Evolutionary conservation across 768 basidiomycete genomes (phyloP).

Genomic region (Pholiota microspora): DNA sequence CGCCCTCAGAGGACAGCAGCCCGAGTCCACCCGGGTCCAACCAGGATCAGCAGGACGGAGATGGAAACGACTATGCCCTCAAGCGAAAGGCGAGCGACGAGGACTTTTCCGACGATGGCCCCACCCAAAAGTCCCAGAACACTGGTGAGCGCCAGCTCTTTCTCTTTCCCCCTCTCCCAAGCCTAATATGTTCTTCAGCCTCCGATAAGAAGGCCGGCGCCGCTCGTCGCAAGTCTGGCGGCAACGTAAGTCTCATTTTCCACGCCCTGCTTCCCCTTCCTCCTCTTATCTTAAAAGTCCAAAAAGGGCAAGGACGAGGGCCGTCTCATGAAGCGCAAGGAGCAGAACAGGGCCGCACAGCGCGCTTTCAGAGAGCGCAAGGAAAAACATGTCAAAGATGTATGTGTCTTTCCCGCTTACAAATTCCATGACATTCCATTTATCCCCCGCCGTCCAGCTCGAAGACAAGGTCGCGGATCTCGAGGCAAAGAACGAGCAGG

Average conservation of each 20-base stretch:
- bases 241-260: slow-evolving; percentile 6
- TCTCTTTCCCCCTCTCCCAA: not conserved
- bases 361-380: slow-evolving; percentile 96
- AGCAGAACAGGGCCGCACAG: slow-evolving; percentile 96
- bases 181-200: not conserved
- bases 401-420: slow-evolving; percentile 47
- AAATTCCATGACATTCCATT: slow-evolving; percentile 6
- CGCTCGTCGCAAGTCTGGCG: slow-evolving; percentile 33
- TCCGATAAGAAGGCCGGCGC: slow-evolving; percentile 24
- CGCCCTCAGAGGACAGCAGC: slow-evolving; percentile 74
- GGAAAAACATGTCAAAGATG: slow-evolving; percentile 96
- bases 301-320: slow-evolving; percentile 60
- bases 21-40: slow-evolving; percentile 68
- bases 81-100: slow-evolving; percentile 80
- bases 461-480: slow-evolving; percentile 90
- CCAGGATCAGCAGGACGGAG: slow-evolving; percentile 32
- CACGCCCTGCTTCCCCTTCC: slow-evolving; percentile 1
- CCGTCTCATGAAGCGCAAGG: slow-evolving; percentile 84
- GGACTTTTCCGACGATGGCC: slow-evolving; percentile 55
- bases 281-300: not conserved
- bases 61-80: slow-evolving; percentile 46
- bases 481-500: slow-evolving; percentile 75
- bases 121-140: slow-evolving; percentile 65
- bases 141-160: slow-evolving; percentile 41
- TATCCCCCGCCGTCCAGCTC: slow-evolving; percentile 46